Conservation (phyloP, 495 filamentous ascomycete species). For the Alectoria sarmentosa region DNA sequence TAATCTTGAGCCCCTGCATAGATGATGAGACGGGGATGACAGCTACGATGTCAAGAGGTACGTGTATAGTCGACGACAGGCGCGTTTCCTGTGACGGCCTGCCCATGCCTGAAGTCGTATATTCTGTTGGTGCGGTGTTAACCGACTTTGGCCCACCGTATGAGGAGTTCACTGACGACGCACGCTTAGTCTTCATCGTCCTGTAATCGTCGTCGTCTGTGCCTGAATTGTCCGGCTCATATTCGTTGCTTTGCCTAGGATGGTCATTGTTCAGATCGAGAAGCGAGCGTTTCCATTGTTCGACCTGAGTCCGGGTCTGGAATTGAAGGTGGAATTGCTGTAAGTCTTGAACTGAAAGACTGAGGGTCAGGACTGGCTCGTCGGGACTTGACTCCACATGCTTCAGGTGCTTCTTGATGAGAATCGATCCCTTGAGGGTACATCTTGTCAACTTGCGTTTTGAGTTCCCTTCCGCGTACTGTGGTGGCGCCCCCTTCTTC, state of each 20-base stretch:
- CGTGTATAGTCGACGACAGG: constrained; percentile 63
- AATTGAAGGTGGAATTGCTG: constrained; percentile 95
- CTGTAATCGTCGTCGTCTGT: constrained; percentile 91
- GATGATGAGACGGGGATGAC: constrained; percentile 97
- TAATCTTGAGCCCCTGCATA: constrained; percentile 98
- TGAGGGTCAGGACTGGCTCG: constrained; percentile 80
- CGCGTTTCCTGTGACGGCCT: constrained; percentile 36
- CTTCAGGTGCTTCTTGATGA: constrained; percentile 97
- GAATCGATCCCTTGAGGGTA: constrained; percentile 93
- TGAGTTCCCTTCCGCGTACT: constrained; percentile 46
- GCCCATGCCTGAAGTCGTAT: constrained; percentile 52
- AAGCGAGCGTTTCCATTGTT: constrained; percentile 84
- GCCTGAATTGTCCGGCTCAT: constrained; percentile 71
- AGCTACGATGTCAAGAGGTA: constrained; percentile 91
- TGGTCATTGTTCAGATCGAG: constrained; percentile 67
- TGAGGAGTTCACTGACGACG: constrained; percentile 81
- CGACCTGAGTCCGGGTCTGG: constrained; percentile 74
- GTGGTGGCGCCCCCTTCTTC: constrained; percentile 63
- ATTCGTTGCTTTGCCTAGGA: constrained; percentile 56
- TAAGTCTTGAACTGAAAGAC: constrained; percentile 88
- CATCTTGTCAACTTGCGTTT: constrained; percentile 63
- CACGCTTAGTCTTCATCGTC: constrained; percentile 60
- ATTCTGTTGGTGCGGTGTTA: constrained; percentile 71
- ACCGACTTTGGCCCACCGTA: constrained; percentile 75
- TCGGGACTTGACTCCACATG: constrained; percentile 72